Evolutionary conservation across 257 asterid genomes (phyloP), one percentile per base, ranked within the genome.

Genomic region (Plantago elongata): DNA sequence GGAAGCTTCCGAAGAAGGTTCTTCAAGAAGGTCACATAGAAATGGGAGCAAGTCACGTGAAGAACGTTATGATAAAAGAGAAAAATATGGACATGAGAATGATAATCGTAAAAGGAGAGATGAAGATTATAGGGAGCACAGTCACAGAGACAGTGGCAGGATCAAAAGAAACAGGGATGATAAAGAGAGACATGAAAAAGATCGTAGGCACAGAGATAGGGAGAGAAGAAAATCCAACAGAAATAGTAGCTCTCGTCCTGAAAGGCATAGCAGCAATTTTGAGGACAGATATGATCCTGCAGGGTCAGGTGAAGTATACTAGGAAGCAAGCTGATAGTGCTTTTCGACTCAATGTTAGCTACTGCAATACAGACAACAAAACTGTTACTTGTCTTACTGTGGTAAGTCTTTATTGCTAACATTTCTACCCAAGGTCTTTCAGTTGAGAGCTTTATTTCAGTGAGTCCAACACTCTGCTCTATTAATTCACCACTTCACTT

Each of bases 231-330:
- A 65, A 62, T 27, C 61, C 46, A 54, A 44, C 45, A 69, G 57
- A 58, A 55, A 29, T 62, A 70, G 71, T 22, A 70, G 63, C 66
- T 78, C 84, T 47, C 69, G 46, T 40, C 68, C 55, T 56, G 80
- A 71, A 62, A 51, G 51, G 15, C 66, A 45, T 29, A 37, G 40
- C 55, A 37, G 40, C 55, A 79, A 78, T 64, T 82, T 85, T 73
- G 83, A 74, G 57, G 98, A 90, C 74, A 75, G 96, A 80, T 85
- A 88, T 67, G 79, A 81, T 76, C 94, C 97, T 70, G 54, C 78
- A 50, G 76, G 67, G 61, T 74, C 78, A 30, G 74, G 52, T 72
- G 79, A 69, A 57, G n/a, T 37, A 54, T 62, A 52, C 13, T 72
- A 74, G 50, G 73, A 34, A 54, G 59, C 11, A 48, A 67, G 69